Evolutionary conservation across 495 filamentous ascomycete genomes (phyloP), one percentile per base, ranked within the genome.

Genomic region (Pyrenula massariospora): DNA sequence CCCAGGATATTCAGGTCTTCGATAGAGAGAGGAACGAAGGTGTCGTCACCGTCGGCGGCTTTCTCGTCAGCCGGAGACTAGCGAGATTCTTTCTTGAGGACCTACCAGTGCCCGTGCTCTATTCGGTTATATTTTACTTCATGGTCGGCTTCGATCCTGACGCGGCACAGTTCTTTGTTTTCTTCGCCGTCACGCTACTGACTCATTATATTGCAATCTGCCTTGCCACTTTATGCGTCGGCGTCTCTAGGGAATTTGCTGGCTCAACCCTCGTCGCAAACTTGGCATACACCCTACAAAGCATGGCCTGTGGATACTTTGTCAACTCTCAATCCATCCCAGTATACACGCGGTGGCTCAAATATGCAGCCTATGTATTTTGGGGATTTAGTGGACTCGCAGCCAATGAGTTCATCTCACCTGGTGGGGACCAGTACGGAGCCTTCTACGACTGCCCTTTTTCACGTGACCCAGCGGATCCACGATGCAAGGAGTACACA

Each of bases 1-100:
- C 81, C 0, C 71, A 83, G 36, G 86, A 89, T 60, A 86, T 90
- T 54, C 78, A 79, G 50, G 68, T 86, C 1, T 90, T 89, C 64
- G 86, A 90, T 60, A 79, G 86, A 25, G 86, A 90, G 61, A 73
- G 80, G 25, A 77, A 80, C 25, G 86, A 89, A 68, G 82, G 83
- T 10, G 84, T 87, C 3, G 83, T 87, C 25, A 75, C 78, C n/a
- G 79, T 85, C 12, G 66, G 82, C 0, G 77, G 81, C 10, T 89
- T 84, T 59, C 68, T 89, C 8, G 56, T 85, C 10, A 87, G 84
- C 57, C 70, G 86, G 24, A 75, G 86, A 25, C 62, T 87, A 50
- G 83, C 86, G 2, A 76, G 84, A 25, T 64, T 87, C 11, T 70
- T 81, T 5, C 71, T 82, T 0, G 86, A 90, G 62, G 86, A 90